Evolutionary conservation across 2,329 filamentous ascomycete species (phyloP).

Genomic region (Allantophomopsis lycopodina): DNA sequence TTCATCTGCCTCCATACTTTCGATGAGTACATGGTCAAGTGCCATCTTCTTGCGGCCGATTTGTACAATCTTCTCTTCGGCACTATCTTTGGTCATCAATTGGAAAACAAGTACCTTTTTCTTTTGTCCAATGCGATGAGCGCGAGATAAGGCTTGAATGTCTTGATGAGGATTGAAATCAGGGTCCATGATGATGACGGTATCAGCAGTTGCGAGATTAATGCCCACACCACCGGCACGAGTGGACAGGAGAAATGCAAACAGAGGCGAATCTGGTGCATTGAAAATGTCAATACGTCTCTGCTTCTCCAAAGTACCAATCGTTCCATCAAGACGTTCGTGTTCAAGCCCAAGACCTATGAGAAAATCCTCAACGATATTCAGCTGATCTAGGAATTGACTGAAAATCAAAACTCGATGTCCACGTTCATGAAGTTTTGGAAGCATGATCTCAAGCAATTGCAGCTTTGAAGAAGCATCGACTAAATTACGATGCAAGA

Average conservation of each 20-base stretch:
- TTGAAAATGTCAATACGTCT: slow-evolving; percentile 92
- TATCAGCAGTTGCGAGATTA: slow-evolving; percentile 92
- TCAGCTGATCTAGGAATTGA: slow-evolving; percentile 80
- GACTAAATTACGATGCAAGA: slow-evolving; percentile 68
- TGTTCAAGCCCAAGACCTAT: slow-evolving; percentile 59
- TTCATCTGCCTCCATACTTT: slow-evolving; percentile 78
- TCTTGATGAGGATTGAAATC: slow-evolving; percentile 98
- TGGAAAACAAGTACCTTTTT: slow-evolving; percentile 95
- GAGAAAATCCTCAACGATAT: slow-evolving; percentile 87
- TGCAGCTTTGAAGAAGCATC: slow-evolving; percentile 86
- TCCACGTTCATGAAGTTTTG: slow-evolving; percentile 71
- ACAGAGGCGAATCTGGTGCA: slow-evolving; percentile 65
- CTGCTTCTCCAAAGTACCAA: slow-evolving; percentile 77
- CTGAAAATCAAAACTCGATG: slow-evolving; percentile 93
- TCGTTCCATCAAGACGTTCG: slow-evolving; percentile 73
- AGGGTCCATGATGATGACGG: slow-evolving; percentile 91
- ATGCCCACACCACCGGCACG: slow-evolving; percentile 94
- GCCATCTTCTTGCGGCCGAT: slow-evolving; percentile 94
- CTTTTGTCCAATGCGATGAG: slow-evolving; percentile 91
- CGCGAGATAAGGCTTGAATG: slow-evolving; percentile 85
- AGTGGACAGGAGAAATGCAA: slow-evolving; percentile 87
- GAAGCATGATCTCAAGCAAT: slow-evolving; percentile 72
- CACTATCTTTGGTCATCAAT: slow-evolving; percentile 75
- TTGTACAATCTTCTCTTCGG: slow-evolving; percentile 93
- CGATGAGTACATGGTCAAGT: slow-evolving; percentile 86